Conservation (phyloP, 2,329 filamentous ascomycete genomes). For the Fusarium equiseti region DNA sequence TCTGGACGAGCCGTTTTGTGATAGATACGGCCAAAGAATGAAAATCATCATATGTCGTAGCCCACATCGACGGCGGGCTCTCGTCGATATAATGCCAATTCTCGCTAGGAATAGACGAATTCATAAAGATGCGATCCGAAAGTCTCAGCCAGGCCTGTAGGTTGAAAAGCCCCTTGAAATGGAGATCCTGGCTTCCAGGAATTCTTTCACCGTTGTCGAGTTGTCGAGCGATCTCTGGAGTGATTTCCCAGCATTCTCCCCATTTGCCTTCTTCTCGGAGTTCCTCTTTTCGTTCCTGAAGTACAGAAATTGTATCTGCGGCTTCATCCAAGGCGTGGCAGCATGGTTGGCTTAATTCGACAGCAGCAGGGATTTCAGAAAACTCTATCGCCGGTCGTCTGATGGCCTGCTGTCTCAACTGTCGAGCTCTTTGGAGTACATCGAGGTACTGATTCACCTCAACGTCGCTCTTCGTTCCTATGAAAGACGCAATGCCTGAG, state of each 20-base stretch:
- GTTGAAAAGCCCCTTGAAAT: conserved; percentile 69
- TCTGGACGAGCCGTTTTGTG: conserved; percentile 77
- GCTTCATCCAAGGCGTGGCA: conserved; percentile 74
- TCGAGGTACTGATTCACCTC: conserved; percentile 80
- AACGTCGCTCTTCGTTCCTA: conserved; percentile 78
- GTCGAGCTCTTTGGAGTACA: conserved; percentile 66
- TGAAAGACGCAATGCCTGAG: conserved; percentile 68
- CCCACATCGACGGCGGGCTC: conserved; percentile 76
- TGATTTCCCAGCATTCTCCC: conserved; percentile 76
- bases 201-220: conserved; percentile 45
- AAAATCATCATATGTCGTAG: conserved; percentile 82
- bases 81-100: conserved; percentile 76
- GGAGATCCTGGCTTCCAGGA: conserved; percentile 50
- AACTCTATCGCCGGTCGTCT: conserved; percentile 54
- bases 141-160: conserved; percentile 71
- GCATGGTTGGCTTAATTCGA: conserved; percentile 77
- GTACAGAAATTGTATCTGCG: conserved; percentile 73
- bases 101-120: conserved; percentile 67
- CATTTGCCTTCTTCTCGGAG: conserved; percentile 69
- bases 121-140: conserved; percentile 81
- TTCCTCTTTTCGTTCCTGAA: conserved; percentile 74
- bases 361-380: conserved; percentile 75
- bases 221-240: conserved; percentile 52
- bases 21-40: conserved; percentile 75
- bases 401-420: conserved; percentile 55